These are phyloP conservation scores for Musa acuminata DNA, from an alignment of 176 grass and related monocot genomes.

Conservation along the genomic window DNA sequence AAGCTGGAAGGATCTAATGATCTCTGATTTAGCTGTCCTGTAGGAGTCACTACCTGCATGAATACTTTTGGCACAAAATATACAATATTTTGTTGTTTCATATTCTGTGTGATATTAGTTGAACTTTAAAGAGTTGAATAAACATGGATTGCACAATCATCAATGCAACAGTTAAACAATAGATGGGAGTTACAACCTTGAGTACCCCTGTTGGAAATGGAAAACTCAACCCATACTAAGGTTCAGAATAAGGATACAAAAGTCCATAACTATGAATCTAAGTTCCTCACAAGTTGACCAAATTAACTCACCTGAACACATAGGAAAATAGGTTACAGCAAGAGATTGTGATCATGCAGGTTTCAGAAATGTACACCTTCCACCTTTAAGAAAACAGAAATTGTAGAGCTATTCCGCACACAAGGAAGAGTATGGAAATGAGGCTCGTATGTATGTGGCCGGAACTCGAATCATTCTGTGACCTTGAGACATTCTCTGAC, in stretches of 20 bases:
- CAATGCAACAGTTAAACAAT: background rate
- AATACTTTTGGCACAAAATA: too few species aligned
- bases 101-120: too few species aligned
- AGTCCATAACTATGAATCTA: background rate
- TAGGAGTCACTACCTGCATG: too few species aligned
- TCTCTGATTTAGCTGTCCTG: too few species aligned
- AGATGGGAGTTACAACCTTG: too few species aligned
- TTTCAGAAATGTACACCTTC: background rate
- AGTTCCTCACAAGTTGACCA: background rate
- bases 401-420: background rate
- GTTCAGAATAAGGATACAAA: background rate
- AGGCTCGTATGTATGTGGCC: background rate
- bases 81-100: too few species aligned
- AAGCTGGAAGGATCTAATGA: too few species aligned
- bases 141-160: background rate
- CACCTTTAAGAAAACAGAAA: background rate
- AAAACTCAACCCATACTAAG: background rate
- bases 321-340: background rate
- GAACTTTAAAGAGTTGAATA: background rate
- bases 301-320: background rate
- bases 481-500: too few species aligned
- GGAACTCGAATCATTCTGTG: background rate
- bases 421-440: background rate
- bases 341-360: background rate
- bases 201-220: too few species aligned